A percentile compares a stretch with the other conserved stretches of the same genome.
Evolutionary conservation across 225 moss, liverwort and hornwort genomes (phyloP).

Genomic region (Physcomitrellopsis africana): DNA sequence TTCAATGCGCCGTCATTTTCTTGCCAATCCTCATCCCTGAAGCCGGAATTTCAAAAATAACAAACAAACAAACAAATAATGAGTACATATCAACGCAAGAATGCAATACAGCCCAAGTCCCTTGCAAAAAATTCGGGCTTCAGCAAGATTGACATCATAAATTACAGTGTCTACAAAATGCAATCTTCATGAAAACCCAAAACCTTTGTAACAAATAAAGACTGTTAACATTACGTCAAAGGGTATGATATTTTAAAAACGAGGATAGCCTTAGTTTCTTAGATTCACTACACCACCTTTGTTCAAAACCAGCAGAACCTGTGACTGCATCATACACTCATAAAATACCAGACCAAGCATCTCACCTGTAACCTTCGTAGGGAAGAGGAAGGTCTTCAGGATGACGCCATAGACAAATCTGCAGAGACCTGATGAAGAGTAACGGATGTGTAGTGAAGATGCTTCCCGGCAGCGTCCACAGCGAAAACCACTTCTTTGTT

Average conservation of each 20-base stretch:
- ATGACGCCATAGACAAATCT: conserved; percentile 78
- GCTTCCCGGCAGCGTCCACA: conserved; percentile 70
- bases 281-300: conserved; percentile 5
- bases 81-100: not conserved
- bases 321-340: conserved; percentile 3
- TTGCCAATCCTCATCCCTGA: conserved; percentile 85
- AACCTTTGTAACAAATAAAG: conserved; percentile 11
- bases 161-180: not conserved
- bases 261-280: not conserved
- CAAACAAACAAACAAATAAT: not conserved
- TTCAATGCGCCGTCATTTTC: conserved; percentile 96
- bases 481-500: conserved; percentile 66
- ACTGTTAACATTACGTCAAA: not conserved
- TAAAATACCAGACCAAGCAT: not conserved
- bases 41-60: conserved; percentile 7
- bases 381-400: conserved; percentile 58
- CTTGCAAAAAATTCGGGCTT: not conserved
- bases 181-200: conserved; percentile 11
- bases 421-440: conserved; percentile 75
- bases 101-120: conserved; percentile 8
- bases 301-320: conserved; percentile 17
- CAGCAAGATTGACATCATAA: not conserved
- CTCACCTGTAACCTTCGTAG: conserved; percentile 81
- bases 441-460: conserved; percentile 73
- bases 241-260: not conserved